phyloP scores from a whole-genome alignment of 306 rosid genomes.

The Inga laurina region DNA sequence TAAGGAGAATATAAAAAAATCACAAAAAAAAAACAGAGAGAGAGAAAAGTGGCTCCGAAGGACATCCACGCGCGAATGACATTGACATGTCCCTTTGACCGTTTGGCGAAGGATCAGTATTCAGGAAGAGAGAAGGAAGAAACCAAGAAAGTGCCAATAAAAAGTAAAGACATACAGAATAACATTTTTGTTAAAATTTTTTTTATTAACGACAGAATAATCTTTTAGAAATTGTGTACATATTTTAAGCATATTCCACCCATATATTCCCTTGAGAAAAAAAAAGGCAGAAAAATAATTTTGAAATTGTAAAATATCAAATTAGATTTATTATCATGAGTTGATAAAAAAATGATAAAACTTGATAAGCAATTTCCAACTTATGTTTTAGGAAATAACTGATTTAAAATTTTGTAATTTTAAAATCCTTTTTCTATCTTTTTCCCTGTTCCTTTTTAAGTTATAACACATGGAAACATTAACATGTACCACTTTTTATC shows the following conservation, averaged over 20 bases:
- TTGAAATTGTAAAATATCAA: no score
- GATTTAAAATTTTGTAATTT: no score
- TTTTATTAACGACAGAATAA: not conserved
- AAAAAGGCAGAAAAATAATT: no score
- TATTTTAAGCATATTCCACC: slow-evolving; percentile 4
- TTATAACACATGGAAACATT: no score
- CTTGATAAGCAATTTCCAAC: no score
- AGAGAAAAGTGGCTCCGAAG: not conserved
- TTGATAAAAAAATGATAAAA: no score
- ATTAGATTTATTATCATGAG: no score
- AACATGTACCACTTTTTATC: not conserved
- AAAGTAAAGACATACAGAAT: not conserved
- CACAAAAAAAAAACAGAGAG: not conserved
- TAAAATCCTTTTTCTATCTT: no score
- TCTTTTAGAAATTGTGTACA: not conserved
- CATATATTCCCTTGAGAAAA: not conserved
- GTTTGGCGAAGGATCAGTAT: not conserved
- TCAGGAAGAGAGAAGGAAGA: no score
- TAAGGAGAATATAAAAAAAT: not conserved
- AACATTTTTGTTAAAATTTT: not conserved
- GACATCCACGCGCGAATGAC: not conserved
- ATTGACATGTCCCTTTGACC: not conserved
- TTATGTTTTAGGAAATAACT: no score
- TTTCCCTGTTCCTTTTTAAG: no score
- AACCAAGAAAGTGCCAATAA: not conserved